Percentiles rank a stretch among this genome's conserved stretches.
Evolutionary conservation across 352 stramenopile genomes (phyloP).

Genomic region (Globisporangium nunn): DNA sequence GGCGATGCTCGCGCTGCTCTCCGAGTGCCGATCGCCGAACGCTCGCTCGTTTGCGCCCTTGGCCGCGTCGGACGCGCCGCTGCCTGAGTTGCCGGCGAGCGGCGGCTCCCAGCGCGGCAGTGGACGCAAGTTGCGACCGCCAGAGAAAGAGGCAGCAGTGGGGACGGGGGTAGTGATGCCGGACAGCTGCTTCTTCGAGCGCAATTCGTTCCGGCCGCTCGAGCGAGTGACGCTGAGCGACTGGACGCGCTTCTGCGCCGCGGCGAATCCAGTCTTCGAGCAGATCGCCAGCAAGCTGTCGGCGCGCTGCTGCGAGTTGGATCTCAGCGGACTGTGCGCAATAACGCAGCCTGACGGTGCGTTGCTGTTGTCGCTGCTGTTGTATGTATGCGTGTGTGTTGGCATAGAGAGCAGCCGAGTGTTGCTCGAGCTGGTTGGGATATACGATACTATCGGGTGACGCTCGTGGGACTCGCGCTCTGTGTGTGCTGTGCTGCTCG

Average conservation of each 20-base stretch:
- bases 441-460: neutral
- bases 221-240: conserved; percentile 37
- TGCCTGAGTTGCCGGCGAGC: neutral
- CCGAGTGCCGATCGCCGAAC: conserved; percentile 28
- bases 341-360: conserved; percentile 27
- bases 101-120: conserved; percentile 40
- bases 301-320: conserved; percentile 29
- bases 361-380: neutral
- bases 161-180: conserved; percentile 20
- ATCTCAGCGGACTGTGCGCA: conserved; percentile 30
- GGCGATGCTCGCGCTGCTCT: conserved; percentile 35
- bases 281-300: conserved; percentile 46
- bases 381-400: too few species aligned
- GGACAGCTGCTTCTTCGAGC: conserved; percentile 44
- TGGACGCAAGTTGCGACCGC: conserved; percentile 8
- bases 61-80: neutral
- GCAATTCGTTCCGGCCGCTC: conserved; percentile 40
- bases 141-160: neutral
- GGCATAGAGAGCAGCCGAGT: too few species aligned
- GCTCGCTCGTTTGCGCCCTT: too few species aligned
- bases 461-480: neutral
- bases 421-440: neutral
- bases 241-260: conserved; percentile 35
- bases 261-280: conserved; percentile 13
- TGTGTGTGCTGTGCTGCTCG: neutral